phyloP scores from a whole-genome alignment of 179 eudicot genomes.

The Spinacia oleracea region DNA sequence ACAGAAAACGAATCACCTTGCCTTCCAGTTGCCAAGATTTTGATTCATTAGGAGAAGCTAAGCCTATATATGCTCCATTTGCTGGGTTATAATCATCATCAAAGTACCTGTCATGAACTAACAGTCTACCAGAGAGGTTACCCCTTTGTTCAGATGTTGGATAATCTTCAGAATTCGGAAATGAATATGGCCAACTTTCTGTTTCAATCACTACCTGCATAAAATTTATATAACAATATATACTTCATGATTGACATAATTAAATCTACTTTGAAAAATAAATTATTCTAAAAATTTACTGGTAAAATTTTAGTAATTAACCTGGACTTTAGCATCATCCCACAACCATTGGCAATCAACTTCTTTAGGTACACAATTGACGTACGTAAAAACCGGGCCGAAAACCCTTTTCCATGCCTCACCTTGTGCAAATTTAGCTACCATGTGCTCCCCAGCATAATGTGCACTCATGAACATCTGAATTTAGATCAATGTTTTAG shows the following conservation, averaged over 20 bases:
- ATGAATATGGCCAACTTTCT: slow-evolving; percentile 52
- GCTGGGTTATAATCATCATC: slow-evolving; percentile 33
- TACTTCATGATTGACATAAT: neutral
- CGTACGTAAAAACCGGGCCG: slow-evolving; percentile 86
- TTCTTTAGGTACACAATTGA: slow-evolving; percentile 53
- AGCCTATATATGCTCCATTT: slow-evolving; percentile 49
- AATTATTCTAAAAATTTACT: neutral
- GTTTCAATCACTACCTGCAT: slow-evolving; percentile 38
- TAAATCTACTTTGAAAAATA: neutral
- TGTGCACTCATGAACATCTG: slow-evolving; percentile 88
- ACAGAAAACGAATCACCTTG: slow-evolving; percentile 59
- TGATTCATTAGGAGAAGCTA: slow-evolving; percentile 50
- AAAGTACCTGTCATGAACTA: slow-evolving; percentile 36
- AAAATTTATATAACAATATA: neutral
- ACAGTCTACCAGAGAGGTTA: slow-evolving; percentile 40
- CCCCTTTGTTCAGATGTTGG: slow-evolving; percentile 45
- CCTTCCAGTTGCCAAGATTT: slow-evolving; percentile 58
- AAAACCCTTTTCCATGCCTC: slow-evolving; percentile 89
- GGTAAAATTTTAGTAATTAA: neutral
- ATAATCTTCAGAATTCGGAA: slow-evolving; percentile 50
- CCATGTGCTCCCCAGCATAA: slow-evolving; percentile 76
- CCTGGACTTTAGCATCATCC: slow-evolving; percentile 91
- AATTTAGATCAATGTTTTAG: too few relatives aligned
- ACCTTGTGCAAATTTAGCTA: slow-evolving; percentile 47
- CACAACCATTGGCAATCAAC: slow-evolving; percentile 60